phyloP scores from a whole-genome alignment of 2,329 filamentous ascomycete species.

The Sporothrix curviconia region DNA sequence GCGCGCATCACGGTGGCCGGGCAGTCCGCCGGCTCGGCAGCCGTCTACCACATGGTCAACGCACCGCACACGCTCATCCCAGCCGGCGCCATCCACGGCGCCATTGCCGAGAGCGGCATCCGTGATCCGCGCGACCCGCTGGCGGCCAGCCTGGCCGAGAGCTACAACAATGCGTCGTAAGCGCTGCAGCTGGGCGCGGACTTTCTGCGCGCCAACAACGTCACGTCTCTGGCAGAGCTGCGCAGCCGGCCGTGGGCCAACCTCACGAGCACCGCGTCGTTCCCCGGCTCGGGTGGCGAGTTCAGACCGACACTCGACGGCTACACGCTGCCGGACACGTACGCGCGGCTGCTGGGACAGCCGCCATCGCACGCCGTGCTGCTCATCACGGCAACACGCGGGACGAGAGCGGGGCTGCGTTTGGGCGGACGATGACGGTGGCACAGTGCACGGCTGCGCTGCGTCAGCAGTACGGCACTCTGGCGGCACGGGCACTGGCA shows the following conservation, averaged over 20 bases:
- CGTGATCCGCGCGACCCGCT: not conserved
- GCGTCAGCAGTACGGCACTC: not conserved
- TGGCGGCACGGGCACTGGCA: not conserved
- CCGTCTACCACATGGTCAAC: not conserved
- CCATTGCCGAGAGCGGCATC: not conserved
- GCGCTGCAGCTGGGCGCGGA: not conserved
- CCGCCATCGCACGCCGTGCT: not conserved
- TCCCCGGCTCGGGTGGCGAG: not conserved
- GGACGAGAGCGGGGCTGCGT: not conserved
- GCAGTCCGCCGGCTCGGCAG: constrained; percentile 18
- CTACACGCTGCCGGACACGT: not conserved
- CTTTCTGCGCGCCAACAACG: not conserved
- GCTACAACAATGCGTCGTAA: not conserved
- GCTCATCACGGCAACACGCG: not conserved
- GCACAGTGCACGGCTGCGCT: not conserved
- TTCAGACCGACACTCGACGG: not conserved
- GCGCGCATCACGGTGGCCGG: constrained; percentile 17
- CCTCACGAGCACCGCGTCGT: not conserved
- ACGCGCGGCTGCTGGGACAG: not conserved
- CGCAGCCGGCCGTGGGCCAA: not conserved
- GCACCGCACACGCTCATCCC: not conserved
- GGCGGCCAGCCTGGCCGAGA: not conserved
- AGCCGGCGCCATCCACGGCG: not conserved
- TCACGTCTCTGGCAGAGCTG: not conserved
- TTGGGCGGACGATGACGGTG: not conserved